Conservation (phyloP, 1,284 basidiomycete species). For the Amylostereum areolatum region DNA sequence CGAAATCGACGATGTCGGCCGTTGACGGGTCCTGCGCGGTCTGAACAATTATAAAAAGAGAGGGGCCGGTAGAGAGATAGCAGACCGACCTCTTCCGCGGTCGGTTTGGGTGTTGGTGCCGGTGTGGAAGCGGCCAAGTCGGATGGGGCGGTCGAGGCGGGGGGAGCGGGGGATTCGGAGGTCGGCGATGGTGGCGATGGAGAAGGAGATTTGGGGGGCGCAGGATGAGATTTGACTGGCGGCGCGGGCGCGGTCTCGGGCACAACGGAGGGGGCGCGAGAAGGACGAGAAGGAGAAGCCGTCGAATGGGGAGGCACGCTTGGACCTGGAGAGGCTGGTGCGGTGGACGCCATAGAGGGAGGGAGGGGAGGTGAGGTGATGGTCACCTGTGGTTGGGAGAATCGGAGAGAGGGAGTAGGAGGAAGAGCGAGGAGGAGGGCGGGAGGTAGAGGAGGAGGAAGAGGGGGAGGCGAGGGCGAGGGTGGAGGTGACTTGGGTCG, state of each 20-base stretch:
- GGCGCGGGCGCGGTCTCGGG: neutral
- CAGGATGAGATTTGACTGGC: neutral
- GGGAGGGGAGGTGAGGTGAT: no score
- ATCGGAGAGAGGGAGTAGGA: no score
- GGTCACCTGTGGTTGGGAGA: no score
- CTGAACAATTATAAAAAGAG: no score
- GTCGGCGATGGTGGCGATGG: neutral
- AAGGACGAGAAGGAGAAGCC: neutral
- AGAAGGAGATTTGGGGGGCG: neutral
- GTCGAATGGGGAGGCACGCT: neutral
- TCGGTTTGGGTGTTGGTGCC: neutral
- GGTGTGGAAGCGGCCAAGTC: neutral
- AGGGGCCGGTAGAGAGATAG: no score
- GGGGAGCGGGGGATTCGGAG: neutral
- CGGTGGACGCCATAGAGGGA: neutral
- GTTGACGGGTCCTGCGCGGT: neutral
- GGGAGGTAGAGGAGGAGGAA: no score
- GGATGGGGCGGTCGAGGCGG: neutral
- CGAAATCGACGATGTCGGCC: conserved; percentile 59
- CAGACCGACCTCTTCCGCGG: no score
- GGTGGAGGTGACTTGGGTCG: no score
- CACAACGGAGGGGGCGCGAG: neutral
- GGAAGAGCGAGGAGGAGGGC: no score
- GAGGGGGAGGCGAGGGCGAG: no score
- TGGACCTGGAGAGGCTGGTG: no score